Conservation (phyloP, 345 rosid species). For the Arabidopsis suecica region DNA sequence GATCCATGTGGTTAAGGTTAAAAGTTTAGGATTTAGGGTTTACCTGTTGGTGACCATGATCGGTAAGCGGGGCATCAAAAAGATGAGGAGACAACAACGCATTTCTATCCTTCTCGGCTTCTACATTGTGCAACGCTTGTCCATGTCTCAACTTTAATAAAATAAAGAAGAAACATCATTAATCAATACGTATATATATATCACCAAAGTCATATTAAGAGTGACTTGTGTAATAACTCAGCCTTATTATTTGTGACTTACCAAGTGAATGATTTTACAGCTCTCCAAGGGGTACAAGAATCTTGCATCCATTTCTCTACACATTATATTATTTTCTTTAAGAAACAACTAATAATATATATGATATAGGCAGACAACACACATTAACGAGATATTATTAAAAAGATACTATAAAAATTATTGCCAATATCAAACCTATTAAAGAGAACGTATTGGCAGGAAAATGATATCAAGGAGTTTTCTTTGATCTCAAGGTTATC, state of each 20-base stretch:
- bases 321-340: slow-evolving; percentile 16
- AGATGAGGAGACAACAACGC: slow-evolving; percentile 56
- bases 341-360: slow-evolving; percentile 1
- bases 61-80: slow-evolving; percentile 67
- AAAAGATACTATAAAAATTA: background rate
- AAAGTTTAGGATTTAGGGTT: background rate
- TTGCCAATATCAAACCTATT: slow-evolving; percentile 27
- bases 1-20: background rate
- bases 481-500: slow-evolving; percentile 29
- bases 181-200: background rate
- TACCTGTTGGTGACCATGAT: slow-evolving; percentile 66
- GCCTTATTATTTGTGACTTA: slow-evolving; percentile 20
- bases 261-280: slow-evolving; percentile 66
- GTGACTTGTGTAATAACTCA: background rate
- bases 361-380: background rate
- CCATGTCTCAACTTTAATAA: slow-evolving; percentile 70
- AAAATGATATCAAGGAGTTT: background rate
- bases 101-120: slow-evolving; percentile 52
- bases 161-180: background rate
- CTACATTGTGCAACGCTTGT: slow-evolving; percentile 69
- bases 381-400: background rate
- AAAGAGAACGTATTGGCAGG: background rate
- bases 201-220: background rate
- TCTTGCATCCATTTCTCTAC: slow-evolving; percentile 44
- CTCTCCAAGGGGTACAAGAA: slow-evolving; percentile 53